Percentiles rank a stretch among this genome's conserved stretches.
Evolutionary conservation across 225 moss, liverwort and hornwort species (phyloP).

Genomic region (Polytrichum commune): DNA sequence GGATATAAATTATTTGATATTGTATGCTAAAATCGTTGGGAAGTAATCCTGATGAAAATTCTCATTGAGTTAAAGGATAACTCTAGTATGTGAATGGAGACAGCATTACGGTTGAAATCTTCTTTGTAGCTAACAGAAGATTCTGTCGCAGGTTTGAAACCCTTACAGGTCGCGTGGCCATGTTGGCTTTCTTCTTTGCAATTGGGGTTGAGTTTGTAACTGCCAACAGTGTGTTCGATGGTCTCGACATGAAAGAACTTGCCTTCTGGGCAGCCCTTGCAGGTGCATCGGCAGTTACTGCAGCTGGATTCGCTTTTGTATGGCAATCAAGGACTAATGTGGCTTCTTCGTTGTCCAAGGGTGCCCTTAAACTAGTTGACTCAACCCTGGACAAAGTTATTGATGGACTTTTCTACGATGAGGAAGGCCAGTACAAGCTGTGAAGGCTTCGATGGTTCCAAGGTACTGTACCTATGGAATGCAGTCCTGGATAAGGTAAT

Average conservation of each 20-base stretch:
- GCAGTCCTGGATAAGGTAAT: slow-evolving; percentile 81
- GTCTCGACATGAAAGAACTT: slow-evolving; percentile 67
- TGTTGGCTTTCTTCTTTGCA: slow-evolving; percentile 91
- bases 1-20: no score
- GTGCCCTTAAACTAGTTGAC: slow-evolving; percentile 79
- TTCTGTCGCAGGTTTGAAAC: slow-evolving; percentile 66
- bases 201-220: slow-evolving; percentile 79
- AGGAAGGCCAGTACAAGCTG: slow-evolving; percentile 23
- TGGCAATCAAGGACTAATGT: slow-evolving; percentile 88
- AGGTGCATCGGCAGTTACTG: slow-evolving; percentile 67
- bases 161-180: slow-evolving; percentile 86
- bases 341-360: slow-evolving; percentile 66
- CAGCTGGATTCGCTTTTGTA: slow-evolving; percentile 81
- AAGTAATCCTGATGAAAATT: no score
- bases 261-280: slow-evolving; percentile 64
- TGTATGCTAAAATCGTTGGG: no score
- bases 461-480: no score
- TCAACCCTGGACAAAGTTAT: slow-evolving; percentile 85
- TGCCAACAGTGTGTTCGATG: slow-evolving; percentile 81
- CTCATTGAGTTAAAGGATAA: no score
- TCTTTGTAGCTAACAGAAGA: background rate
- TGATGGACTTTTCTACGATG: slow-evolving; percentile 95
- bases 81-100: no score
- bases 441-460: no score
- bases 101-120: no score